A percentile compares a stretch with the other conserved stretches of the same genome.
Evolutionary conservation across 2,329 filamentous ascomycete species (phyloP).

Genomic region (Bipolaris oryzae): DNA sequence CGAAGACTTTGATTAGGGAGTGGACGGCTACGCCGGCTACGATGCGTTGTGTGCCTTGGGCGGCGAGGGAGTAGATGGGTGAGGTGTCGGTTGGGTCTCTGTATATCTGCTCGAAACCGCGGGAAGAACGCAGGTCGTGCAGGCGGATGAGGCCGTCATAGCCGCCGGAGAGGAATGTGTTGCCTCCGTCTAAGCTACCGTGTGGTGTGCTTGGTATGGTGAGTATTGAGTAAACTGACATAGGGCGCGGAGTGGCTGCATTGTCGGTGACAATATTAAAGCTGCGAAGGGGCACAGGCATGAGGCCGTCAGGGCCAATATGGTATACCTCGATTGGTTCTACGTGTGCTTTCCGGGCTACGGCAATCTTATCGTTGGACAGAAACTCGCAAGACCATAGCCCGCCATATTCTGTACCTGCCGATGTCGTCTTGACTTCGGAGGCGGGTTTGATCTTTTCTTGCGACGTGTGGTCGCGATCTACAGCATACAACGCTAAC

Average conservation of each 20-base stretch:
- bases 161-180: constrained; percentile 65
- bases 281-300: constrained; percentile 47
- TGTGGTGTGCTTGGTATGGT: constrained; percentile 45
- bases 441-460: constrained; percentile 29
- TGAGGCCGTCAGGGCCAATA: constrained; percentile 55
- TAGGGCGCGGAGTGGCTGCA: constrained; percentile 16
- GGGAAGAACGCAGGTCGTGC: constrained; percentile 64
- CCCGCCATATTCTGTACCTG: constrained; percentile 28
- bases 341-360: constrained; percentile 55
- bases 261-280: constrained; percentile 37
- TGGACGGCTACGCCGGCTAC: constrained; percentile 63
- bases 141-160: constrained; percentile 63
- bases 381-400: constrained; percentile 62
- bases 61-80: constrained; percentile 63
- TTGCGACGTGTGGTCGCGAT: constrained; percentile 30
- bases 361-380: constrained; percentile 56
- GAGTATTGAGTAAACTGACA: constrained; percentile 55
- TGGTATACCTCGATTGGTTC: constrained; percentile 58
- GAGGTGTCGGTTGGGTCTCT: constrained; percentile 63
- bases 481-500: constrained; percentile 55
- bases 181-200: constrained; percentile 47
- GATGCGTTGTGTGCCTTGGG: constrained; percentile 63
- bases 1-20: constrained; percentile 66
- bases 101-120: constrained; percentile 57
- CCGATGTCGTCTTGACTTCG: constrained; percentile 21